Percentiles rank a stretch among this genome's conserved stretches.
Conservation (phyloP, 2,329 filamentous ascomycete species). For the Hirsutella minnesotensis region DNA sequence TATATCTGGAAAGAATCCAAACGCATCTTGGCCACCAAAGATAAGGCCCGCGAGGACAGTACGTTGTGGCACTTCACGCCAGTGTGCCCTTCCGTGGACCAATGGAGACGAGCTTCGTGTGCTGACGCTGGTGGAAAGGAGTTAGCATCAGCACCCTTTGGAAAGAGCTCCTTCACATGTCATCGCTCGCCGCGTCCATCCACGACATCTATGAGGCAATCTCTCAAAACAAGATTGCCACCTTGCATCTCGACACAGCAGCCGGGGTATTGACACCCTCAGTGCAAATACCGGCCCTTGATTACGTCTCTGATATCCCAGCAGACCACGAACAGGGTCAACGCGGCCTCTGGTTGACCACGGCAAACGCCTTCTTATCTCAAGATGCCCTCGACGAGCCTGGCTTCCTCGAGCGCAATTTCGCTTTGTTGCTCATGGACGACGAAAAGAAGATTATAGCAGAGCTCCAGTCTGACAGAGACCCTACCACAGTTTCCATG, state of each 20-base stretch:
- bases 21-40: constrained; percentile 67
- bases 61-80: constrained; percentile 12
- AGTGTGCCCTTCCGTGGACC: too few species aligned
- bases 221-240: constrained; percentile 75
- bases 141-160: constrained; percentile 55
- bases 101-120: not conserved
- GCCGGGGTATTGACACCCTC: constrained; percentile 48
- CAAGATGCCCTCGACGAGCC: constrained; percentile 58
- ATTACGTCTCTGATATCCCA: constrained; percentile 63
- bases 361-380: constrained; percentile 62
- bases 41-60: constrained; percentile 64
- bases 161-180: constrained; percentile 58
- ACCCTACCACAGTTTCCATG: constrained; percentile 64
- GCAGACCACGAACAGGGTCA: constrained; percentile 55
- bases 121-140: constrained; percentile 17
- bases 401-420: constrained; percentile 69
- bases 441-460: constrained; percentile 65
- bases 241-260: constrained; percentile 59
- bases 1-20: constrained; percentile 91
- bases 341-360: constrained; percentile 76
- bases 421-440: constrained; percentile 72
- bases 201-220: constrained; percentile 73
- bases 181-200: constrained; percentile 71
- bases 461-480: constrained; percentile 65
- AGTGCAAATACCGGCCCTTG: constrained; percentile 52